Conservation (phyloP, 306 rosid genomes). For the Inga oerstediana region DNA sequence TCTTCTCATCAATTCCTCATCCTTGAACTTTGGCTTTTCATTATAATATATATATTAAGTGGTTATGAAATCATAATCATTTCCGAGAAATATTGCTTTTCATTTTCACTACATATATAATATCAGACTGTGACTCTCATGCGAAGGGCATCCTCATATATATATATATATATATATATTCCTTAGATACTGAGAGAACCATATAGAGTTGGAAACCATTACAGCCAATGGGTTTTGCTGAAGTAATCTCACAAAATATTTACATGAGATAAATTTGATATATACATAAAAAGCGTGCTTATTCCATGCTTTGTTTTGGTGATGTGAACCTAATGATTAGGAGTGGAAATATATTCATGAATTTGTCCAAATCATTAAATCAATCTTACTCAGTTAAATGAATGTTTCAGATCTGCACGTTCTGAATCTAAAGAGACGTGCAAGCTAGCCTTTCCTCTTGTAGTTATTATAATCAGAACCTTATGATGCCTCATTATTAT, state of each 20-base stretch:
- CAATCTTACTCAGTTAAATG: neutral
- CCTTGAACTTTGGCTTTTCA: slow-evolving; percentile 66
- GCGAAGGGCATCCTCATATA: slow-evolving; percentile 34
- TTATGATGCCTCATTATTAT: neutral
- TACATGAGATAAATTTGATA: neutral
- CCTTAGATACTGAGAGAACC: neutral
- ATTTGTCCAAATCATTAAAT: neutral
- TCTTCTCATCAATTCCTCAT: slow-evolving; percentile 36
- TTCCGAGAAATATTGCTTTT: slow-evolving; percentile 36
- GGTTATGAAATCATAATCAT: slow-evolving; percentile 43
- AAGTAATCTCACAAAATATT: slow-evolving; percentile 9
- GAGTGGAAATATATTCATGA: neutral
- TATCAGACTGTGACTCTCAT: slow-evolving; percentile 37
- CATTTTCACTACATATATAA: slow-evolving; percentile 36
- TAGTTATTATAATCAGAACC: neutral
- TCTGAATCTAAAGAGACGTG: neutral
- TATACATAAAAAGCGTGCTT: neutral
- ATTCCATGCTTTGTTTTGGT: neutral
- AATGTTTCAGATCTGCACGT: neutral
- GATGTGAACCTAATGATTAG: neutral
- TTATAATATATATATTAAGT: slow-evolving; percentile 34
- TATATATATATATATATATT: neutral
- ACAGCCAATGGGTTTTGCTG: slow-evolving; percentile 19
- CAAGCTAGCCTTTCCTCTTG: neutral
- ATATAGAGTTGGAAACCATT: slow-evolving; percentile 5